These are phyloP conservation scores for Trichosporon sp. DNA, from an alignment of 1,284 basidiomycete genomes.

Conservation along the genomic window DNA sequence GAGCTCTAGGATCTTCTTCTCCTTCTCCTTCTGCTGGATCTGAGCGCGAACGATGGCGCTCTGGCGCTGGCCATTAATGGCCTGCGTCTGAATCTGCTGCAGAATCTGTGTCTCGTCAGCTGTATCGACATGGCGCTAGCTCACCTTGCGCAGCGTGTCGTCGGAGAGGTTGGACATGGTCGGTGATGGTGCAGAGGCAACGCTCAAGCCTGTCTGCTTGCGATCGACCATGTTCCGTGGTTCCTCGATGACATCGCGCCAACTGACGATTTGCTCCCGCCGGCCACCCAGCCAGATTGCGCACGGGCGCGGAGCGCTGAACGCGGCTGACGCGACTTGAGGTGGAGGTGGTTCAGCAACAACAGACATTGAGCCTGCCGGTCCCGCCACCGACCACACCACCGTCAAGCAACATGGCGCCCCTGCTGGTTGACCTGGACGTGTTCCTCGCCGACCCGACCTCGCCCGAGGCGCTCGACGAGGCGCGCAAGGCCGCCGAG, in stretches of 20 bases:
- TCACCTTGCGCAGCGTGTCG: constrained; percentile 77
- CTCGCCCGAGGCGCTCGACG: constrained; percentile 50
- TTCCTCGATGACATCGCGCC: background rate
- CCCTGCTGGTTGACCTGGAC: constrained; percentile 62
- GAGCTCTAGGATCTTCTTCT: constrained; percentile 77
- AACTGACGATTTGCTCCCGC: background rate
- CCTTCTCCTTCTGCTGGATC: constrained; percentile 70
- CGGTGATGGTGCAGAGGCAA: constrained; percentile 1
- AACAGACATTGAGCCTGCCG: background rate
- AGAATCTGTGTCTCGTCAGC: constrained; percentile 61
- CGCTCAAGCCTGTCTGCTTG: background rate
- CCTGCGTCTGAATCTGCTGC: constrained; percentile 80
- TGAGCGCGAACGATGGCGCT: constrained; percentile 69
- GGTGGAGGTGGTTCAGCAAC: constrained; percentile 3
- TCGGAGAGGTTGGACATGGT: constrained; percentile 72
- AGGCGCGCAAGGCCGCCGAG: constrained; percentile 61
- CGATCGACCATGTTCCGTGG: background rate
- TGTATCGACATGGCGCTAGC: background rate
- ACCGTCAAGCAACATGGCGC: constrained; percentile 9
- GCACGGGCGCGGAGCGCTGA: background rate
- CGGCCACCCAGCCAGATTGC: background rate
- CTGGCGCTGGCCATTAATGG: constrained; percentile 71
- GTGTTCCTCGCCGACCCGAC: constrained; percentile 58
- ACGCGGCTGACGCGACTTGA: background rate
- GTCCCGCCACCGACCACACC: background rate